Percentiles rank a stretch among this genome's conserved stretches.
Conservation (phyloP, 163 green algal genomes). For the Scenedesmus sp. region DNA sequence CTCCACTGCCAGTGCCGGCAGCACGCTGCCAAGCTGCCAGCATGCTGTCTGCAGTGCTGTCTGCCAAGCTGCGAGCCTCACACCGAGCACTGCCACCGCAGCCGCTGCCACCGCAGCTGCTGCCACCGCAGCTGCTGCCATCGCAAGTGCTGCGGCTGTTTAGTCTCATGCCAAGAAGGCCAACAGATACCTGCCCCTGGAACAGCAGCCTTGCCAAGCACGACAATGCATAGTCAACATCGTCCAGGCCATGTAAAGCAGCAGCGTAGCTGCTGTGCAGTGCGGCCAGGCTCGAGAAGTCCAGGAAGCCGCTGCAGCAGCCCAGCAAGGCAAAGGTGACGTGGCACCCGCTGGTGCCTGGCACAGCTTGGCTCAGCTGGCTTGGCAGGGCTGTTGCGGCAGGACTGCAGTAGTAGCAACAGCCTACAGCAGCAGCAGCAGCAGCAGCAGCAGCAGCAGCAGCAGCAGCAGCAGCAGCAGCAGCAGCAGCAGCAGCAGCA, state of each 20-base stretch:
- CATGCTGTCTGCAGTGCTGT: neutral
- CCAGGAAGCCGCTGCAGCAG: neutral
- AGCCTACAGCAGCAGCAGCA: neutral
- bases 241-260: neutral
- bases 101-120: no score
- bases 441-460: neutral
- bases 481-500: no score
- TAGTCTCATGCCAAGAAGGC: neutral
- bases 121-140: neutral
- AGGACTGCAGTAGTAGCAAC: neutral
- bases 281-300: neutral
- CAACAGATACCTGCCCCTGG: constrained; percentile 14
- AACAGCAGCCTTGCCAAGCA: constrained; percentile 22
- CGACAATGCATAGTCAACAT: constrained; percentile 18
- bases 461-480: neutral
- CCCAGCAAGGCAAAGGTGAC: neutral
- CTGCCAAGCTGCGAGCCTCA: neutral
- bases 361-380: neutral
- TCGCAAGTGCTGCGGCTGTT: neutral
- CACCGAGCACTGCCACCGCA: neutral
- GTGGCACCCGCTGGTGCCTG: constrained; percentile 18
- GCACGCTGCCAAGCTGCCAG: neutral
- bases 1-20: neutral
- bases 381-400: neutral
- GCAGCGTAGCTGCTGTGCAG: constrained; percentile 15